Percentiles rank a stretch among this genome's conserved stretches.
Evolutionary conservation across 768 basidiomycete genomes (phyloP).

Genomic region (Lentinula boryana): DNA sequence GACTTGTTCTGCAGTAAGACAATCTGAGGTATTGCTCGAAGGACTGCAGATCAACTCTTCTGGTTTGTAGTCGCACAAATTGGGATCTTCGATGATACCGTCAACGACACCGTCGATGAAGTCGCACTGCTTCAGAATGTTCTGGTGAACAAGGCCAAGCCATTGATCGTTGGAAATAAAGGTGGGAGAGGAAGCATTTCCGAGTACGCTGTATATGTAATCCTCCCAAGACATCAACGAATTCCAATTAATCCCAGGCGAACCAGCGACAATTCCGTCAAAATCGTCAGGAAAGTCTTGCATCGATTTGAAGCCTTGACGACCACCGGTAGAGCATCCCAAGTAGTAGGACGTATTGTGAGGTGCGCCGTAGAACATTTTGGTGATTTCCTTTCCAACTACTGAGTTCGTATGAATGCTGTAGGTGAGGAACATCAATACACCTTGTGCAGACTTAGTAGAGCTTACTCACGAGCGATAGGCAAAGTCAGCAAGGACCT

Average conservation of each 20-base stretch:
- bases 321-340: constrained; percentile 18
- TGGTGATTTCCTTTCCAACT: constrained; percentile 13
- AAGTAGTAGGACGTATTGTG: constrained; percentile 15
- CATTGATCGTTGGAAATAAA: constrained; percentile 12
- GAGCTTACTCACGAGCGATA: constrained; percentile 7
- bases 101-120: constrained; percentile 14
- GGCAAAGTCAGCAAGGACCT: constrained; percentile 15
- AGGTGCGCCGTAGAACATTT: constrained; percentile 12
- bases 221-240: not conserved
- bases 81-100: constrained; percentile 14
- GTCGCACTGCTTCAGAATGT: constrained; percentile 17
- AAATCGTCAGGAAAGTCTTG: constrained; percentile 17
- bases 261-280: constrained; percentile 17
- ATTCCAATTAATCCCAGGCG: constrained; percentile 10
- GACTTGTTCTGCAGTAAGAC: constrained; percentile 12
- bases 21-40: not conserved
- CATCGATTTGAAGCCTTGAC: constrained; percentile 16
- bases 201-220: not conserved
- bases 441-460: not conserved
- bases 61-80: constrained; percentile 13
- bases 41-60: constrained; percentile 11
- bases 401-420: constrained; percentile 12
- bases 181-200: not conserved
- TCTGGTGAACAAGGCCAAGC: constrained; percentile 10
- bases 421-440: not conserved